Conservation (phyloP, 305 asterid genomes). For the Fraxinus velutina region DNA sequence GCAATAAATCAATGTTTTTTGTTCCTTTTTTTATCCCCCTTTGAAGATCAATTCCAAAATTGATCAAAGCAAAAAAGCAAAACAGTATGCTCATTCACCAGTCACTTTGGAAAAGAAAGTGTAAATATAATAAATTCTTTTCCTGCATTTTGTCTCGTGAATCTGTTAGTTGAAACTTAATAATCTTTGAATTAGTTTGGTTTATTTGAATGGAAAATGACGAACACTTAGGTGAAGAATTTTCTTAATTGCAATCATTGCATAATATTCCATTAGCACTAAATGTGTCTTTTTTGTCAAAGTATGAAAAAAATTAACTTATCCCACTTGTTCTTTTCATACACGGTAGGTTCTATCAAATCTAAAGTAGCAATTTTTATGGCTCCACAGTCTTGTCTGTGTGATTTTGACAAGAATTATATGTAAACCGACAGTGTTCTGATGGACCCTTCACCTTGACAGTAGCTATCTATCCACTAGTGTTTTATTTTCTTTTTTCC, state of each 20-base stretch:
- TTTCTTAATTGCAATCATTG: constrained; percentile 30
- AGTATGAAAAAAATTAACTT: constrained; percentile 20
- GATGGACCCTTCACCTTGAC: background rate
- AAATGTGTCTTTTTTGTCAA: constrained; percentile 36
- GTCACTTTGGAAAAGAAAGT: constrained; percentile 35
- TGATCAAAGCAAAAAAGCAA: constrained; percentile 31
- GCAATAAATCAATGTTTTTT: constrained; percentile 22
- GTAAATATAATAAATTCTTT: background rate
- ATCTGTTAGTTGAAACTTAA: constrained; percentile 24
- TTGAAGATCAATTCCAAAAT: constrained; percentile 21
- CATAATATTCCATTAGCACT: constrained; percentile 22
- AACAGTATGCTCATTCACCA: constrained; percentile 27
- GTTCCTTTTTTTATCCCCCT: background rate
- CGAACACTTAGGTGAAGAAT: background rate
- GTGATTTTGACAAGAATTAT: constrained; percentile 10
- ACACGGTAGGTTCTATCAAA: constrained; percentile 7
- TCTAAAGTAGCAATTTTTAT: constrained; percentile 21
- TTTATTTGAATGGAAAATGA: constrained; percentile 11
- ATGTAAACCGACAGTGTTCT: constrained; percentile 1
- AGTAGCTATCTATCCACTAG: background rate
- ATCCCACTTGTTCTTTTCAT: constrained; percentile 14
- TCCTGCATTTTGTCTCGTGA: background rate
- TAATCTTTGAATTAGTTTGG: constrained; percentile 9
- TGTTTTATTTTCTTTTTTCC: background rate
- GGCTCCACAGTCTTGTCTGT: constrained; percentile 10